phyloP scores from a whole-genome alignment of 257 asterid species.

The Vinca minor region DNA sequence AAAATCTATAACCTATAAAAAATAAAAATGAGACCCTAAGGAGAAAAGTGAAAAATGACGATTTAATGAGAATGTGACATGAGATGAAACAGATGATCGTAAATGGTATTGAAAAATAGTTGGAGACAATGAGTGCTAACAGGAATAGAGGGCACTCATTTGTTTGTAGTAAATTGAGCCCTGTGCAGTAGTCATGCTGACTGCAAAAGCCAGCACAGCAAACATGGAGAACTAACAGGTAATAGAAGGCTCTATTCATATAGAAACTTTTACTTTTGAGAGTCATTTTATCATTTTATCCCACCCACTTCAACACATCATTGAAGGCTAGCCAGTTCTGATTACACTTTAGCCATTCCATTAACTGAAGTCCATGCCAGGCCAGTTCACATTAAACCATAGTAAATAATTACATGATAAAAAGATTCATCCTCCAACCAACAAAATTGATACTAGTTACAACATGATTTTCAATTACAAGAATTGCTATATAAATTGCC shows the following conservation, averaged over 20 bases:
- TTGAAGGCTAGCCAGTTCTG: no score
- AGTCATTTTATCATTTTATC: not conserved
- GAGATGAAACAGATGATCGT: no score
- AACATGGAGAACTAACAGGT: conserved; percentile 5
- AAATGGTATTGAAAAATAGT: not conserved
- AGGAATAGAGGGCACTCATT: conserved; percentile 9
- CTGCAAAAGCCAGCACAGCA: conserved; percentile 4
- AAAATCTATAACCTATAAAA: no score
- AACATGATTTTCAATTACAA: no score
- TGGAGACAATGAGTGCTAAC: conserved; percentile 8
- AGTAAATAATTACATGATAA: no score
- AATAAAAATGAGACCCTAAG: no score
- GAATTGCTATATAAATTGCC: conserved; percentile 1
- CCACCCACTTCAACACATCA: conserved; percentile 1
- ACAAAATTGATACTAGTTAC: conserved; percentile 7
- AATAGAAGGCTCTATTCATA: not conserved
- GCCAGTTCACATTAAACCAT: not conserved
- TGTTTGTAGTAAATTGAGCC: conserved; percentile 4
- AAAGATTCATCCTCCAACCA: not conserved
- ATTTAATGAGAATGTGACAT: no score
- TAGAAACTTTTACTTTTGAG: conserved; percentile 11
- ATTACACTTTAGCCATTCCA: no score
- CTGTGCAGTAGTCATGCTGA: conserved; percentile 14
- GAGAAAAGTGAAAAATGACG: no score
- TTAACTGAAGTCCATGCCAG: not conserved